Conservation (phyloP, 345 rosid species). For the Rhodamnia argentea region DNA sequence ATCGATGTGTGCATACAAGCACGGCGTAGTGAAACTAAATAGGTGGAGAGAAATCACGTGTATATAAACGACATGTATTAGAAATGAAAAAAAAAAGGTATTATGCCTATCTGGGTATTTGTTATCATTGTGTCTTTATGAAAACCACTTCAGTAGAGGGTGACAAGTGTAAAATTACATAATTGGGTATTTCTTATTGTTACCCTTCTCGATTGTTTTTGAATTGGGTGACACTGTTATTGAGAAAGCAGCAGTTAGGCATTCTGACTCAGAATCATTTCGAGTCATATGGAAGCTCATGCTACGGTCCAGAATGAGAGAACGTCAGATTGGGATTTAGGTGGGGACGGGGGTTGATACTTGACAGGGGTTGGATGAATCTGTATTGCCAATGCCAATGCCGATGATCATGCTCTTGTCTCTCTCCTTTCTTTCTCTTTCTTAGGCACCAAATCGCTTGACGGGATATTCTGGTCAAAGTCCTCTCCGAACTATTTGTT, state of each 20-base stretch:
- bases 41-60: neutral
- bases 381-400: neutral
- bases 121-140: neutral
- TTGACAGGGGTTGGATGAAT: neutral
- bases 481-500: too few species aligned
- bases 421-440: neutral
- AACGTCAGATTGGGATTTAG: neutral
- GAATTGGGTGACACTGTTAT: neutral
- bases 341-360: neutral
- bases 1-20: neutral
- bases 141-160: neutral
- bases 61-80: neutral
- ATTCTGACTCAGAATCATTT: neutral
- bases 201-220: neutral
- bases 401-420: neutral
- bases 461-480: neutral
- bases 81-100: neutral
- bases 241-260: neutral
- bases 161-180: neutral
- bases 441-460: neutral
- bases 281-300: neutral
- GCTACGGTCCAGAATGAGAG: neutral
- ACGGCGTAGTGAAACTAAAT: accelerated
- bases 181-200: neutral
- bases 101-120: neutral